phyloP scores from a whole-genome alignment of 768 basidiomycete species.

The Boletus rubescentipes region DNA sequence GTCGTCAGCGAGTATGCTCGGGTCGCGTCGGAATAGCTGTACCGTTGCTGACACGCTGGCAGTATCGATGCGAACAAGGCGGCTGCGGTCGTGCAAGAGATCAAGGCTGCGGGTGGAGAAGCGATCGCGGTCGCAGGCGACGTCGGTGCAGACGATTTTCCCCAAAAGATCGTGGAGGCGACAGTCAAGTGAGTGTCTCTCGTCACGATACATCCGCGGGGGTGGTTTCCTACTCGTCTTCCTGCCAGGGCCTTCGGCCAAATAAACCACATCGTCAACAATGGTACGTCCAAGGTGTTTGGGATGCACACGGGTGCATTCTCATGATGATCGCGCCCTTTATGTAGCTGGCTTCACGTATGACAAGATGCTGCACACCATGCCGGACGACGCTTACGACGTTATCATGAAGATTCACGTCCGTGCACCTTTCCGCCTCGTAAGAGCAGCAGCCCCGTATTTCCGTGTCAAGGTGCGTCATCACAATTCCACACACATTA shows the following conservation, averaged over 20 bases:
- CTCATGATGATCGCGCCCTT: not conserved
- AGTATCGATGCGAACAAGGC: constrained; percentile 77
- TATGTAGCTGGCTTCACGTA: constrained; percentile 68
- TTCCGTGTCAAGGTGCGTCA: constrained; percentile 66
- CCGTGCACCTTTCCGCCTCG: constrained; percentile 81
- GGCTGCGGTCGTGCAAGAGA: constrained; percentile 65
- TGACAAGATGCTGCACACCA: constrained; percentile 88
- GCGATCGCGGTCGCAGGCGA: constrained; percentile 76
- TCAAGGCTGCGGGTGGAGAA: constrained; percentile 69
- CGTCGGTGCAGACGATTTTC: constrained; percentile 81
- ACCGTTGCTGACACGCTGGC: constrained; percentile 1
- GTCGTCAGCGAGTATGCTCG: constrained; percentile 73
- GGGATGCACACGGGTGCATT: not conserved
- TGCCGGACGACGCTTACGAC: constrained; percentile 78
- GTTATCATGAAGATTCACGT: constrained; percentile 84
- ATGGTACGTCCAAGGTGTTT: constrained; percentile 42
- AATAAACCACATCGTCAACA: constrained; percentile 86
- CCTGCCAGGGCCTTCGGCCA: constrained; percentile 70
- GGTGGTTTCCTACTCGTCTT: not conserved
- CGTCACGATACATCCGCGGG: not conserved
- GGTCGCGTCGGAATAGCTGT: not conserved
- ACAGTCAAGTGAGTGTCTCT: constrained; percentile 67
- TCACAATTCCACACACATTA: not conserved
- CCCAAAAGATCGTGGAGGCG: constrained; percentile 71
- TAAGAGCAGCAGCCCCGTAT: constrained; percentile 82